Conservation (phyloP, 2,329 filamentous ascomycete species). For the Fragosphaeria purpurea region DNA sequence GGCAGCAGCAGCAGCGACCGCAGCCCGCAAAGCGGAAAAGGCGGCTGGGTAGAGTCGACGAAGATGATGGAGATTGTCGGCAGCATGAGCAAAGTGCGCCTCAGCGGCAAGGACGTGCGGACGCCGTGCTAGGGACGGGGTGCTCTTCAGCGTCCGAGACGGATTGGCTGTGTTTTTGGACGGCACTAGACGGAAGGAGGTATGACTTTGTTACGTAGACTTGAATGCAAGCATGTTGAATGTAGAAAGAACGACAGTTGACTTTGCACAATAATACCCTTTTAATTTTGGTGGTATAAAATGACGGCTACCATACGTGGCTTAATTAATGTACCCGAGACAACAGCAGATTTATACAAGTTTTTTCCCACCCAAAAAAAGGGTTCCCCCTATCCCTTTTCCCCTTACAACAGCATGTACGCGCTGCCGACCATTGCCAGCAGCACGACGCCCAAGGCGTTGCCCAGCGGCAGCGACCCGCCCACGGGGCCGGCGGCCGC, state of each 20-base stretch:
- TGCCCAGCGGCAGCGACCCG: constrained; percentile 6
- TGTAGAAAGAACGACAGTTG: too few species aligned
- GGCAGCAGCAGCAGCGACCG: background rate
- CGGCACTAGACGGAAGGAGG: too few species aligned
- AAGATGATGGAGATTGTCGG: constrained; percentile 11
- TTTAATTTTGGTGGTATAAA: too few species aligned
- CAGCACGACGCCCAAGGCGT: constrained; percentile 1
- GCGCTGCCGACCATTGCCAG: constrained; percentile 7
- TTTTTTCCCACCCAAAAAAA: too few species aligned
- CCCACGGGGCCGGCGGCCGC: constrained; percentile 4
- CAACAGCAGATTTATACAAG: too few species aligned
- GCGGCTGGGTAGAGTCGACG: constrained; percentile 4
- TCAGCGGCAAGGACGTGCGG: constrained; percentile 8
- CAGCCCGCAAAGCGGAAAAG: background rate
- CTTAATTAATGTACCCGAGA: too few species aligned
- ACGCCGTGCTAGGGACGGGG: constrained; percentile 6
- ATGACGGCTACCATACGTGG: too few species aligned
- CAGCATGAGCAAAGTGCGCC: constrained; percentile 9
- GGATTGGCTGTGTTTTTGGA: too few species aligned
- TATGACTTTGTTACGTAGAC: too few species aligned
- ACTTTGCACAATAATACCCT: too few species aligned
- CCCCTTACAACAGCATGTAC: constrained; percentile 9
- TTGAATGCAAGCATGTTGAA: too few species aligned
- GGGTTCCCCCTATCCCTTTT: background rate
- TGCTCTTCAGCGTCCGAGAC: too few species aligned